Percentiles rank a stretch among this genome's conserved stretches.
These are phyloP conservation scores for Dactylellina leptospora DNA, from an alignment of 2,329 filamentous ascomycete genomes.

Conservation along the genomic window DNA sequence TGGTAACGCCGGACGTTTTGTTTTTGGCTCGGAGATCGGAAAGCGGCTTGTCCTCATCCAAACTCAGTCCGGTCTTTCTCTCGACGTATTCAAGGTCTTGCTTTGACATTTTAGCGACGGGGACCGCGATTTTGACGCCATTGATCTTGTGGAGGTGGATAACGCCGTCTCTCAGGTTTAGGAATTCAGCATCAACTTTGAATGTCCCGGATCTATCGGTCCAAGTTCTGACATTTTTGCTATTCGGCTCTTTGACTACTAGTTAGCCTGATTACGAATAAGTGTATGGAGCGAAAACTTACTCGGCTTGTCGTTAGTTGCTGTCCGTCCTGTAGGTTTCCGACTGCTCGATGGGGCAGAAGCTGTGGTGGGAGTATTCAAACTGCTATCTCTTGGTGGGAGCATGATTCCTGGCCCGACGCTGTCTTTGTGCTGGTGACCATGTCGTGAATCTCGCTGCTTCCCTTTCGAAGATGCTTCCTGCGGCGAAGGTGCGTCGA, in stretches of 20 bases:
- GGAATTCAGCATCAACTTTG: constrained; percentile 95
- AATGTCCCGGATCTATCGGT: constrained; percentile 95
- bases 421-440: constrained; percentile 40
- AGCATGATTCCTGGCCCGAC: constrained; percentile 80
- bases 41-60: constrained; percentile 91
- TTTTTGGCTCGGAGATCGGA: constrained; percentile 73
- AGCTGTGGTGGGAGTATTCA: constrained; percentile 62
- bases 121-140: constrained; percentile 97
- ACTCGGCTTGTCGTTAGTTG: constrained; percentile 53
- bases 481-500: constrained; percentile 66
- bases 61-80: constrained; percentile 80
- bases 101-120: constrained; percentile 91
- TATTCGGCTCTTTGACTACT: constrained; percentile 74
- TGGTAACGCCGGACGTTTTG: constrained; percentile 60
- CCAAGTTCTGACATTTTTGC: constrained; percentile 85
- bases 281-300: constrained; percentile 41
- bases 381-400: constrained; percentile 80
- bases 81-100: constrained; percentile 97
- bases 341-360: constrained; percentile 23
- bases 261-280: constrained; percentile 50
- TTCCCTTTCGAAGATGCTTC: constrained; percentile 82
- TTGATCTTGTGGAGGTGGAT: constrained; percentile 98
- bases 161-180: constrained; percentile 92
- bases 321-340: constrained; percentile 39
- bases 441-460: constrained; percentile 64